These are phyloP conservation scores for Cercospora sp. DNA, from an alignment of 2,329 filamentous ascomycete species.

Conservation along the genomic window DNA sequence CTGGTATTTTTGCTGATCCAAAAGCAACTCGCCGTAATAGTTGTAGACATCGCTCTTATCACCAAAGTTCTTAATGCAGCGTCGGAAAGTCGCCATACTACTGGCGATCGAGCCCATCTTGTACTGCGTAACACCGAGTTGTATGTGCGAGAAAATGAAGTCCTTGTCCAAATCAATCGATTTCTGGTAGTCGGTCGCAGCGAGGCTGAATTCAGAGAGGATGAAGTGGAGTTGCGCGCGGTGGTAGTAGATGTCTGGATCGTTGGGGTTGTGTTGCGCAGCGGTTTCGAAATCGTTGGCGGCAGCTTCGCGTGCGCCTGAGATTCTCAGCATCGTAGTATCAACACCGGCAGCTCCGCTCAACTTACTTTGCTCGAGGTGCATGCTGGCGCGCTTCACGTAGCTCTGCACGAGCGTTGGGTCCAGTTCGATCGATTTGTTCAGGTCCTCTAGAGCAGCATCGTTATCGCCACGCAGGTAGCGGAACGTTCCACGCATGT, in stretches of 20 bases:
- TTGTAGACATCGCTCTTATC: conserved; percentile 98
- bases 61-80: conserved; percentile 97
- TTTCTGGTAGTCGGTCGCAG: conserved; percentile 98
- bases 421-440: conserved; percentile 89
- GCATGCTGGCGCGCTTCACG: conserved; percentile 98
- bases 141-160: conserved; percentile 99
- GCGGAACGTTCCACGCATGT: conserved; percentile 93
- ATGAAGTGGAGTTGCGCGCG: conserved; percentile 98
- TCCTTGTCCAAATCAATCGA: conserved; percentile 94
- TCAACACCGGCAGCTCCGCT: conserved; percentile 18
- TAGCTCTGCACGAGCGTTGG: conserved; percentile 90
- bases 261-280: conserved; percentile 77
- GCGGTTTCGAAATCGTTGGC: conserved; percentile 85
- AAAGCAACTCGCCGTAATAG: conserved; percentile 95
- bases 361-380: conserved; percentile 78
- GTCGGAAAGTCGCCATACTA: conserved; percentile 96
- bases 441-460: conserved; percentile 78
- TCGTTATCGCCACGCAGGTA: conserved; percentile 88
- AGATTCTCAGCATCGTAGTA: conserved; percentile 36
- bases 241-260: conserved; percentile 99
- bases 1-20: conserved; percentile 93
- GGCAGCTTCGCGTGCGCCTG: conserved; percentile 80
- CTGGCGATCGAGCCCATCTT: conserved; percentile 99
- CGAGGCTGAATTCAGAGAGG: conserved; percentile 86
- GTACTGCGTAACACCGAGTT: conserved; percentile 98